Conservation (phyloP, 768 basidiomycete species). For the Amanita pallidorosea region DNA sequence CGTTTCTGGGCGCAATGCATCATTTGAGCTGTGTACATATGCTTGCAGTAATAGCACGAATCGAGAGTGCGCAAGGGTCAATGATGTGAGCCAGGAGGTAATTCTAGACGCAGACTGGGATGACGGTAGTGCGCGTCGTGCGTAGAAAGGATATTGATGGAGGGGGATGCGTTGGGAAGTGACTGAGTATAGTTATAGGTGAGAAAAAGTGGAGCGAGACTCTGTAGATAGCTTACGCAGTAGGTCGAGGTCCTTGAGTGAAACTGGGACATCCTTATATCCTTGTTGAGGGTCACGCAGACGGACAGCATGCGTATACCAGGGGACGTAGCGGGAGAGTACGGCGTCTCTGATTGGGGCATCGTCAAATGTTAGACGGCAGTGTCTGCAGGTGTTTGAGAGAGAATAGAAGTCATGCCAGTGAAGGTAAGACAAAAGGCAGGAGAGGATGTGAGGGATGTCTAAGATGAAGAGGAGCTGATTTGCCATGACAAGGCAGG, state of each 20-base stretch:
- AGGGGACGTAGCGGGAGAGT: constrained; percentile 44
- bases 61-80: constrained; percentile 59
- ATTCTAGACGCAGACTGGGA: constrained; percentile 20
- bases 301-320: constrained; percentile 35
- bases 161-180: constrained; percentile 54
- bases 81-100: constrained; percentile 28
- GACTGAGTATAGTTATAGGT: constrained; percentile 26
- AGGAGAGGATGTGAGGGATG: constrained; percentile 9
- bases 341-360: constrained; percentile 24
- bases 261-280: constrained; percentile 37
- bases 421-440: constrained; percentile 19
- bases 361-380: constrained; percentile 19
- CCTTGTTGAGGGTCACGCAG: constrained; percentile 24
- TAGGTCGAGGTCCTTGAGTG: constrained; percentile 49
- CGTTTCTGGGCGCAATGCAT: constrained; percentile 34
- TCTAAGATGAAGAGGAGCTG: constrained; percentile 8
- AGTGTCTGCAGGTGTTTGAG: constrained; percentile 23
- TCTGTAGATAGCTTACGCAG: constrained; percentile 48
- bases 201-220: constrained; percentile 6
- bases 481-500: not conserved
- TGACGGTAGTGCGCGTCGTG: constrained; percentile 40
- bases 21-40: constrained; percentile 50
- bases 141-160: constrained; percentile 63
- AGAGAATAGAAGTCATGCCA: constrained; percentile 31
- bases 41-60: constrained; percentile 68